Percentiles rank a stretch among this genome's conserved stretches.
These are phyloP conservation scores for Curvularia verruculosa DNA, from an alignment of 2,329 filamentous ascomycete species.

Conservation along the genomic window DNA sequence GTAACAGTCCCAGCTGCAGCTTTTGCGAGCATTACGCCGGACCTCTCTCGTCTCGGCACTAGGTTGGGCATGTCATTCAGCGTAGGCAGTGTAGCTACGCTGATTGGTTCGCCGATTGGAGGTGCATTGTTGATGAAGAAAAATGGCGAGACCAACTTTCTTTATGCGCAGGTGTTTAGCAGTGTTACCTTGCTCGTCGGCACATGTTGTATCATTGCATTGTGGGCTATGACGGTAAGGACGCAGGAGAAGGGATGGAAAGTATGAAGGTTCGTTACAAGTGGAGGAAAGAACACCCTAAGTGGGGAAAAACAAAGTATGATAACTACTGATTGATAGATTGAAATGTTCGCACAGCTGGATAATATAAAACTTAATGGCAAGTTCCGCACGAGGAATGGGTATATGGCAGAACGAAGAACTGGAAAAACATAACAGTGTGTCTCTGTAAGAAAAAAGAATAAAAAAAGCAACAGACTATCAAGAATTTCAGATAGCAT, in stretches of 20 bases:
- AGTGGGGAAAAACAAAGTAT: background rate
- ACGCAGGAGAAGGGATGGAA: constrained; percentile 40
- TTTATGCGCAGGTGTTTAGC: constrained; percentile 46
- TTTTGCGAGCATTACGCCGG: constrained; percentile 47
- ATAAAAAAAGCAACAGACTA: background rate
- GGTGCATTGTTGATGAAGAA: constrained; percentile 38
- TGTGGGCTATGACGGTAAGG: constrained; percentile 35
- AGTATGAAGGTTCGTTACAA: constrained; percentile 21
- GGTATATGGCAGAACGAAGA: background rate
- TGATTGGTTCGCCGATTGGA: constrained; percentile 47
- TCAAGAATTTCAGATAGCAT: constrained; percentile 12
- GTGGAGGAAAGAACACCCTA: background rate
- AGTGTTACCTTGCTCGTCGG: constrained; percentile 44
- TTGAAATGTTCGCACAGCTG: background rate
- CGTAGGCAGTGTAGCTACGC: constrained; percentile 42
- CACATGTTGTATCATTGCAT: constrained; percentile 30
- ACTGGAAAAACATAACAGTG: background rate
- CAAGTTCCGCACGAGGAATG: background rate
- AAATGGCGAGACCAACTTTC: constrained; percentile 33
- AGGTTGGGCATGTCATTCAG: constrained; percentile 48
- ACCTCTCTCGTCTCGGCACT: constrained; percentile 45
- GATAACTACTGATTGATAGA: background rate
- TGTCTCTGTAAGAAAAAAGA: background rate
- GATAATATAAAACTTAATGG: background rate
- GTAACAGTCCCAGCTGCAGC: constrained; percentile 47